Percentiles rank a stretch among this genome's conserved stretches.
Conservation (phyloP, 352 stramenopile genomes). For the Phytophthora pinifolia region DNA sequence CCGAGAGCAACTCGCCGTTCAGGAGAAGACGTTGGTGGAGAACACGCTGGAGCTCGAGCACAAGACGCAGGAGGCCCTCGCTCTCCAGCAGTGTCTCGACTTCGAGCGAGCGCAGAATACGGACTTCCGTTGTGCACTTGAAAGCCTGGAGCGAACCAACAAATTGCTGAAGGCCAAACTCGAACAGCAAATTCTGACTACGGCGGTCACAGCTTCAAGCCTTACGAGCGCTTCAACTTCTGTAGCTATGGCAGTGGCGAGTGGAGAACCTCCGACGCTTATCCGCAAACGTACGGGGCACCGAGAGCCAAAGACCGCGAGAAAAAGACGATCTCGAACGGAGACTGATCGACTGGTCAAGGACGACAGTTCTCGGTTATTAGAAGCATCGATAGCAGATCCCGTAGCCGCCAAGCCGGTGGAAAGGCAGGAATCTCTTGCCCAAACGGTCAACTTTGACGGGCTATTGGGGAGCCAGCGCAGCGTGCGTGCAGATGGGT, state of each 20-base stretch:
- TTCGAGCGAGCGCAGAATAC: constrained; percentile 33
- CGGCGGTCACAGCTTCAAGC: constrained; percentile 9
- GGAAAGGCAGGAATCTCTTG: constrained; percentile 6
- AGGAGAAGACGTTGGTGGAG: constrained; percentile 53
- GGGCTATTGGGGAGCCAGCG: constrained; percentile 11
- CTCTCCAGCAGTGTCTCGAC: constrained; percentile 40
- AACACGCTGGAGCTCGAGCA: constrained; percentile 67
- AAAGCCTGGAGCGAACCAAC: constrained; percentile 61
- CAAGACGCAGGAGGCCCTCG: constrained; percentile 45
- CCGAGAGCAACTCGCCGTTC: constrained; percentile 51
- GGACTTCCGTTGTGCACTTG: constrained; percentile 38
- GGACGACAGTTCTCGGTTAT: neutral
- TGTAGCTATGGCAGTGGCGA: neutral
- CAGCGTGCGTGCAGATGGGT: constrained; percentile 15
- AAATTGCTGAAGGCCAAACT: constrained; percentile 59
- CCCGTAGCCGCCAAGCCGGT: neutral
- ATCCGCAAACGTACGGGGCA: neutral
- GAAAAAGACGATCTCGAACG: constrained; percentile 10
- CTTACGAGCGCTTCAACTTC: neutral
- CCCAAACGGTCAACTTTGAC: constrained; percentile 7
- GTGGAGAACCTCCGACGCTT: neutral
- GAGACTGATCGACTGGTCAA: constrained; percentile 13
- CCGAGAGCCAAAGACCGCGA: constrained; percentile 14
- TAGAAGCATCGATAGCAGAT: neutral
- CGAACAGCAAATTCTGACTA: constrained; percentile 66